Evolutionary conservation across 345 rosid species (phyloP).

Genomic region (Syzygium aromaticum): DNA sequence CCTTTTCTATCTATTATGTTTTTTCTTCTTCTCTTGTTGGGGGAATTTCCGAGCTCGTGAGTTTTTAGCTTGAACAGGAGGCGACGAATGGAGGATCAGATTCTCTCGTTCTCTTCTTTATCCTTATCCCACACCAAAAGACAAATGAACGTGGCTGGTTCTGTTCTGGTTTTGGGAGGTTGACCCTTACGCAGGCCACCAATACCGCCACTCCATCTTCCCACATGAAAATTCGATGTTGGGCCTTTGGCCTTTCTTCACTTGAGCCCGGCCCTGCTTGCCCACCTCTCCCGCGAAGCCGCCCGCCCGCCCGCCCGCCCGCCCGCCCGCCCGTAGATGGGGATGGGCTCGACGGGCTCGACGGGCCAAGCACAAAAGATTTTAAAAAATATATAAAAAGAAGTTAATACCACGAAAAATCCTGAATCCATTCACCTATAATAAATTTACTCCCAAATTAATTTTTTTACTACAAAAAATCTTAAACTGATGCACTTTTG

Average conservation of each 20-base stretch:
- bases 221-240: background rate
- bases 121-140: background rate
- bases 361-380: background rate
- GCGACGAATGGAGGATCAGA: background rate
- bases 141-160: background rate
- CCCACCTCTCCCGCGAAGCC: background rate
- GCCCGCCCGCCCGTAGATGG: background rate
- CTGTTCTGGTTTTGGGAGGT: background rate
- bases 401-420: background rate
- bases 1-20: background rate
- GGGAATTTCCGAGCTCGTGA: background rate
- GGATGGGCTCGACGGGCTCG: background rate
- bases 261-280: background rate
- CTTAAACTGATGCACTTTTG: no score
- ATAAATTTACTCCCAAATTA: no score
- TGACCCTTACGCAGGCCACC: background rate
- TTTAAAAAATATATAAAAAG: no score
- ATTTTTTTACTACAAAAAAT: no score
- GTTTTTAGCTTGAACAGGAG: background rate
- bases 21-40: accelerated
- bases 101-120: background rate
- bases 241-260: background rate
- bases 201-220: background rate
- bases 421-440: no score
- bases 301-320: background rate